Evolutionary conservation across 2,329 filamentous ascomycete genomes (phyloP), one percentile per base, ranked within the genome.

Genomic region (Dactylellina cionopaga): DNA sequence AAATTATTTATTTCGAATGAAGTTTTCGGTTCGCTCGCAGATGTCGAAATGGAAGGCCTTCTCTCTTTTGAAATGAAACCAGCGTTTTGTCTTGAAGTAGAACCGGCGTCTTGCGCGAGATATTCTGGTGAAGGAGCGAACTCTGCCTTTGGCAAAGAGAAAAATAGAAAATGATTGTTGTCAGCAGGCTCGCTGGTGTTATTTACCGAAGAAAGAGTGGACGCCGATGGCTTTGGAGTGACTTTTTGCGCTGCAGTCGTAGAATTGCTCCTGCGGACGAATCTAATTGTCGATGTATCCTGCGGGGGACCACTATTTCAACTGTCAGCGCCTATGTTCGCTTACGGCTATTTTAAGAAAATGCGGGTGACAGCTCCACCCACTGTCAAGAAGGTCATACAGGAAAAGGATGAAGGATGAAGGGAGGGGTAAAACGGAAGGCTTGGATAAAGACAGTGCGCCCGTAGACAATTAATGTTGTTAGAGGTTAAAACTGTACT

Each of bases 261-360:
- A 17, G 68, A 72, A 41, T 54, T 46, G 44, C 58, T 63, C 46
- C 68, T 56, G 47, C 58, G 68, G 27, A 72, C 68, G 47, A 72
- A 72, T 72, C 68, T 63, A 39, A 72, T 72, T 22, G 68, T 72
- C 3, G 68, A 65, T 29, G 68, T 72, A 64, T 72, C 68, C 68
- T 72, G 59, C 55, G 68, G 52, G 15, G 68, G 68, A 44, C 68
- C 68, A 43, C 68, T 72, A 49, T 72, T 60, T 72, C 44, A 58
- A 63, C 44, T 54, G 59, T 65, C 68, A 72, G 68, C 52, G 54
- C 46, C 58, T 64, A 63, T 22, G 25, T 49, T 55, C 52, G 37
- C 47, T 44, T 58, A 55, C 39, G 47, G 35, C 68, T 72, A 72
- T 72, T 72, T 72, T 59, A 72, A 65, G 68, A 54, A 65, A 19